These are phyloP conservation scores for Wallacemonas rigidus DNA, from an alignment of 208 protist species.

Conservation along the genomic window DNA sequence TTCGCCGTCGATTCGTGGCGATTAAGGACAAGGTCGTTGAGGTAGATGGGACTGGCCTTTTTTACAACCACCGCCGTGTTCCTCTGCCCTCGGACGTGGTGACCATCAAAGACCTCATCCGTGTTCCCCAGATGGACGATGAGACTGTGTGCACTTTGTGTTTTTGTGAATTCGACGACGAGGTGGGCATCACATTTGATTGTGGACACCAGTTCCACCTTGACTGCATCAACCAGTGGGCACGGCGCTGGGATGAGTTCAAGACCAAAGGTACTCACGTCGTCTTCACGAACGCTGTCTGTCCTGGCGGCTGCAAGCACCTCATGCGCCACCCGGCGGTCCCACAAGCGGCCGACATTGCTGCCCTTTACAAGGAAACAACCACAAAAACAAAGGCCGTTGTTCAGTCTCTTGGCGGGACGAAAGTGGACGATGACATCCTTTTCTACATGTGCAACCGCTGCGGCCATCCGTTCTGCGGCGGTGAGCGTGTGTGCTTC, in stretches of 20 bases:
- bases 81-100: slow-evolving; percentile 5
- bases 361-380: slow-evolving; percentile 39
- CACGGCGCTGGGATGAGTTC: slow-evolving; percentile 66
- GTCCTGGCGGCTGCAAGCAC: slow-evolving; percentile 76
- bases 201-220: slow-evolving; percentile 86
- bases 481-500: slow-evolving; percentile 76
- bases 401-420: slow-evolving; percentile 27
- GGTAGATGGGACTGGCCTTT: background rate
- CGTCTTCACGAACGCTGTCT: slow-evolving; percentile 84
- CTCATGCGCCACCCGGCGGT: slow-evolving; percentile 68
- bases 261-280: slow-evolving; percentile 71
- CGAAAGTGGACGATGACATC: slow-evolving; percentile 69
- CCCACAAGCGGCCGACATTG: slow-evolving; percentile 47
- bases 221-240: slow-evolving; percentile 79
- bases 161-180: slow-evolving; percentile 79
- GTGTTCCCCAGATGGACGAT: slow-evolving; percentile 30
- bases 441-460: slow-evolving; percentile 77
- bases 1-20: slow-evolving; percentile 11
- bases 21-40: slow-evolving; percentile 28
- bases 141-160: slow-evolving; percentile 71
- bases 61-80: slow-evolving; percentile 13
- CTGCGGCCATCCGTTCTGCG: slow-evolving; percentile 72
- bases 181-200: slow-evolving; percentile 73
- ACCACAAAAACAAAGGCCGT: slow-evolving; percentile 21
- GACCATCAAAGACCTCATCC: background rate